These are phyloP conservation scores for Euphorbia celastroides DNA, from an alignment of 441 rosid species.

Conservation along the genomic window DNA sequence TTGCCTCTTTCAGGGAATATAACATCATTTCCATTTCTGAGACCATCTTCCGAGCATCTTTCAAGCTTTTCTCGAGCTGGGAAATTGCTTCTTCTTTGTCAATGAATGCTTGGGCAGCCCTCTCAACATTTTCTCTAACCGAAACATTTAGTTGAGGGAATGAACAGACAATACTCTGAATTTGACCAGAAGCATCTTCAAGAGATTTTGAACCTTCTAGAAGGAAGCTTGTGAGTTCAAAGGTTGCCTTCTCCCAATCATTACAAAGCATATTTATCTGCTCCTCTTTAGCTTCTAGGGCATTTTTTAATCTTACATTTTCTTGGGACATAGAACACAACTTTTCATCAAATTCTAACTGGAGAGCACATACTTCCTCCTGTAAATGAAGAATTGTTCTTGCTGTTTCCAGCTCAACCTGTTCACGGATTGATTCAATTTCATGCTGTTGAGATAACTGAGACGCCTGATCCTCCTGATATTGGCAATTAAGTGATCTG, in stretches of 20 bases:
- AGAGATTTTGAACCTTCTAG: conserved; percentile 86
- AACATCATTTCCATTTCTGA: conserved; percentile 75
- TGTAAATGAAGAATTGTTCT: conserved; percentile 81
- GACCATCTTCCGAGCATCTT: conserved; percentile 73
- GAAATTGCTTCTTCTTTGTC: conserved; percentile 79
- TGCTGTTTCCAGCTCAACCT: conserved; percentile 82
- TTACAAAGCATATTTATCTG: conserved; percentile 40
- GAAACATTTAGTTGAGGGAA: conserved; percentile 63
- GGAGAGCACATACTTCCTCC: conserved; percentile 67
- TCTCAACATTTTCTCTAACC: conserved; percentile 70
- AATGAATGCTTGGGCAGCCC: conserved; percentile 70
- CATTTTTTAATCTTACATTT: conserved; percentile 48
- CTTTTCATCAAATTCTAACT: conserved; percentile 54
- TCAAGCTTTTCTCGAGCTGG: conserved; percentile 76
- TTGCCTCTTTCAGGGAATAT: conserved; percentile 66
- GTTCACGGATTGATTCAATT: conserved; percentile 62
- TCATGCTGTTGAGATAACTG: conserved; percentile 56
- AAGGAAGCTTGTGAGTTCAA: conserved; percentile 82
- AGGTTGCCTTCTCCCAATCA: conserved; percentile 88
- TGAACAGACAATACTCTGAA: conserved; percentile 58
- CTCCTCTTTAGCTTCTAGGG: conserved; percentile 55
- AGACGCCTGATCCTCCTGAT: conserved; percentile 51
- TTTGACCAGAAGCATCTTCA: conserved; percentile 67
- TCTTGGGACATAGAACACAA: conserved; percentile 49
- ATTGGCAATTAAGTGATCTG: conserved; percentile 45